A percentile compares a stretch with the other conserved stretches of the same genome.
Conservation (phyloP, 1,284 basidiomycete genomes). For the Apiotrichum veenhuisii region DNA sequence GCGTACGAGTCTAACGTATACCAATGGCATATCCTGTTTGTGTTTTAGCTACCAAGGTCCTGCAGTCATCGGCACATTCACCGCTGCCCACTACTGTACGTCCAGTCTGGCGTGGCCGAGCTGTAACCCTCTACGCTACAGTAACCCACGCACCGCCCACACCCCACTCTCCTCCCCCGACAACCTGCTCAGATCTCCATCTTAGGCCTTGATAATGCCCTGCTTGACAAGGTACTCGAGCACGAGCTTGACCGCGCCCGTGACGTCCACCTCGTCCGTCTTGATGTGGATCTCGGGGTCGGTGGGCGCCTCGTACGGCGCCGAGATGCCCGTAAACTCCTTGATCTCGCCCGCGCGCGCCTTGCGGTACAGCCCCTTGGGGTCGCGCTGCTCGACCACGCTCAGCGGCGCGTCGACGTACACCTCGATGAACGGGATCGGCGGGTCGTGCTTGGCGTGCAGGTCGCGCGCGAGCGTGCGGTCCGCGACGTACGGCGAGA, state of each 20-base stretch:
- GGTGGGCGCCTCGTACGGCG: conserved; percentile 89
- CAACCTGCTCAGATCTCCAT: no score
- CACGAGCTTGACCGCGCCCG: conserved; percentile 75
- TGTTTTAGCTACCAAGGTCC: no score
- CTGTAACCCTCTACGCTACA: no score
- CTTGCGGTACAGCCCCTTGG: conserved; percentile 97
- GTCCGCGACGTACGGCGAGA: conserved; percentile 93
- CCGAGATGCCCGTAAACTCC: conserved; percentile 80
- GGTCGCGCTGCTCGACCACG: conserved; percentile 88
- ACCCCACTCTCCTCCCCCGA: no score
- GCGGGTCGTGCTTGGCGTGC: conserved; percentile 60
- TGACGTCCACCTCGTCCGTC: conserved; percentile 76
- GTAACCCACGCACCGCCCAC: no score
- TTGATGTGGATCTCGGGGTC: conserved; percentile 88
- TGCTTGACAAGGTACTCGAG: conserved; percentile 71
- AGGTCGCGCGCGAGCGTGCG: conserved; percentile 77
- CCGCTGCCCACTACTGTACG: no score
- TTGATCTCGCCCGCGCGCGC: conserved; percentile 94
- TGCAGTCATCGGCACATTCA: no score
- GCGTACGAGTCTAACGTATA: no score
- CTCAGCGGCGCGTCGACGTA: conserved; percentile 88
- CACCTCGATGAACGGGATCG: conserved; percentile 85
- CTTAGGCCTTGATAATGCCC: conserved; percentile 42
- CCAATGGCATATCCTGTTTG: no score
- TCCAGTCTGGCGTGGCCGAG: no score